Evolutionary conservation across 1,139 yeast genomes (phyloP), one percentile per base, ranked within the genome.

Genomic region (Saccharomyces pastorianus): DNA sequence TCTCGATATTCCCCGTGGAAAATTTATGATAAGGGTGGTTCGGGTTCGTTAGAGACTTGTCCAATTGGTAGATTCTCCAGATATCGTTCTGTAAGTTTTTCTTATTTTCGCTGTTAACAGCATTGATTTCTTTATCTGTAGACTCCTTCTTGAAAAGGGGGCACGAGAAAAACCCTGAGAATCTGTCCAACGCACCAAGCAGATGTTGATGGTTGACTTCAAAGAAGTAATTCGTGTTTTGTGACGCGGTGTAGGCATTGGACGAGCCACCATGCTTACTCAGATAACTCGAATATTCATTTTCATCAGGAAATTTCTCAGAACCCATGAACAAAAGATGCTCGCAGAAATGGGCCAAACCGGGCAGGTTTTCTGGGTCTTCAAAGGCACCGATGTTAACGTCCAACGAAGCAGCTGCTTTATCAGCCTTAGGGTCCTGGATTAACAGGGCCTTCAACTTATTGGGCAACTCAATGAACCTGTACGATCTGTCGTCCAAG

Each of bases 311-410:
- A 65, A 85, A 93, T 71, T 90, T 91, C 61, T 81, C 77, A 4
- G 98, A 91, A n/a, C 99, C 99, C 96, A 93, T 89, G 69, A 93
- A 93, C 58, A 93, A 75, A 61, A 93, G 76, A 71, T 93, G 99
- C 73, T 93, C 99, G 72, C 97, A 90, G 70, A 93, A 93, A 71
- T 93, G 99, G 2, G 99, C 99, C 58, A 93, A 75, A 1, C 99
- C 99, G 2, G 91, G 85, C 31, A 89, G 70, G 29, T 77, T 75
- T 51, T 78, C 76, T 14, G 88, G 88, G 66, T 93, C 98, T 51
- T 87, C 81, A 68, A 85, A 88, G 3, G 96, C 80, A 17, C 99
- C 99, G 25, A 90, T 93, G 63, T 88, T 83, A 32, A 93, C 98
- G 66, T 89, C 96, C 56, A 93, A 73, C 0, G 98, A 86, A 1